Conservation (phyloP, 2,329 filamentous ascomycete genomes). For the Pseudogymnoascus sp. region DNA sequence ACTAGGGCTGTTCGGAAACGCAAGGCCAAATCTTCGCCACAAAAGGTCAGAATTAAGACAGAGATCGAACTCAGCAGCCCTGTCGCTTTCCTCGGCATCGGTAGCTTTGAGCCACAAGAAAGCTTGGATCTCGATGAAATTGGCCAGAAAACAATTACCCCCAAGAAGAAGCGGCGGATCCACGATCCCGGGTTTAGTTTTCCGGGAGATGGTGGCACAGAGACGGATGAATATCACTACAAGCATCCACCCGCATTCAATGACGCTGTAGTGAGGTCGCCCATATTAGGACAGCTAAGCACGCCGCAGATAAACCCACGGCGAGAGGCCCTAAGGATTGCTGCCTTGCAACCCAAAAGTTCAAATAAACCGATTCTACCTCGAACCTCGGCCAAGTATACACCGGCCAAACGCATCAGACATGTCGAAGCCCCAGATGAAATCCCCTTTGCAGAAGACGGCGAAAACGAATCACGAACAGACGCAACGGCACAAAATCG, state of each 20-base stretch:
- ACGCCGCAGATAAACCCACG: conserved; percentile 12
- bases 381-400: conserved; percentile 16
- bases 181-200: background rate
- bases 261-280: background rate
- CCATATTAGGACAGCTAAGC: background rate
- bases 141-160: conserved; percentile 29
- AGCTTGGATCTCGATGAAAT: conserved; percentile 32
- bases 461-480: conserved; percentile 12
- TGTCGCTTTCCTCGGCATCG: conserved; percentile 18
- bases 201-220: background rate
- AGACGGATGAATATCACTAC: background rate
- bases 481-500: background rate
- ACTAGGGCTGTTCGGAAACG: conserved; percentile 24
- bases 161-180: conserved; percentile 23
- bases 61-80: conserved; percentile 26
- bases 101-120: conserved; percentile 18
- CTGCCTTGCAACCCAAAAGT: conserved; percentile 22
- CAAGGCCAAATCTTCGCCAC: conserved; percentile 10
- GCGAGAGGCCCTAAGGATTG: background rate
- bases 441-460: conserved; percentile 21
- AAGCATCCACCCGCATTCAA: conserved; percentile 1
- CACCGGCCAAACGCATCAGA: background rate
- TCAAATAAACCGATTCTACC: conserved; percentile 24
- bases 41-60: conserved; percentile 21
- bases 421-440: background rate